Evolutionary conservation across 2,329 filamentous ascomycete species (phyloP).

Genomic region (Talaromyces sp.): DNA sequence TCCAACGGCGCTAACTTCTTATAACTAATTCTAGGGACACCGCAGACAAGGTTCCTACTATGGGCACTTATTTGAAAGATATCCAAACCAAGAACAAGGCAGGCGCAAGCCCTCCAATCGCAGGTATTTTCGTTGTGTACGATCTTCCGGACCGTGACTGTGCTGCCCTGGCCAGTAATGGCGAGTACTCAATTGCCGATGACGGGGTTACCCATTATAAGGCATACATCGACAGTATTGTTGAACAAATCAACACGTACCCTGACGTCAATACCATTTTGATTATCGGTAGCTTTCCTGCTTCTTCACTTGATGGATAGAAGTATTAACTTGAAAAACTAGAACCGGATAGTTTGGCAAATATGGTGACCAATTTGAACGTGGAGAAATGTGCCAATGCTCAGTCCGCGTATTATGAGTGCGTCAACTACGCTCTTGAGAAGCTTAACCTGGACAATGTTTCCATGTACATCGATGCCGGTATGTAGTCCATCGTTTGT

Average conservation of each 20-base stretch:
- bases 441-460: conserved; percentile 57
- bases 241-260: conserved; percentile 47
- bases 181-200: conserved; percentile 53
- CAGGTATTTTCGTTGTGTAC: conserved; percentile 55
- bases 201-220: conserved; percentile 47
- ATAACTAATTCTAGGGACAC: conserved; percentile 32
- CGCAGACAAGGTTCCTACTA: conserved; percentile 42
- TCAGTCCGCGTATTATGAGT: conserved; percentile 49
- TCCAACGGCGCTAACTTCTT: background rate
- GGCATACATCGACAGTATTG: conserved; percentile 52
- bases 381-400: conserved; percentile 51
- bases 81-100: conserved; percentile 44
- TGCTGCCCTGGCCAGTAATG: conserved; percentile 57
- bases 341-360: conserved; percentile 60
- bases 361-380: conserved; percentile 56
- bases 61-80: conserved; percentile 43
- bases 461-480: conserved; percentile 58
- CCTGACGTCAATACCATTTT: conserved; percentile 48
- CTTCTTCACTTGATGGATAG: background rate
- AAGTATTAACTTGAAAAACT: conserved; percentile 12
- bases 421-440: conserved; percentile 51
- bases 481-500: conserved; percentile 17
- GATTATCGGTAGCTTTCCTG: conserved; percentile 38
- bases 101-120: conserved; percentile 42
- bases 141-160: conserved; percentile 60